Conservation (phyloP, 2,329 filamentous ascomycete species). For the Colletotrichum gloeosporioides region DNA sequence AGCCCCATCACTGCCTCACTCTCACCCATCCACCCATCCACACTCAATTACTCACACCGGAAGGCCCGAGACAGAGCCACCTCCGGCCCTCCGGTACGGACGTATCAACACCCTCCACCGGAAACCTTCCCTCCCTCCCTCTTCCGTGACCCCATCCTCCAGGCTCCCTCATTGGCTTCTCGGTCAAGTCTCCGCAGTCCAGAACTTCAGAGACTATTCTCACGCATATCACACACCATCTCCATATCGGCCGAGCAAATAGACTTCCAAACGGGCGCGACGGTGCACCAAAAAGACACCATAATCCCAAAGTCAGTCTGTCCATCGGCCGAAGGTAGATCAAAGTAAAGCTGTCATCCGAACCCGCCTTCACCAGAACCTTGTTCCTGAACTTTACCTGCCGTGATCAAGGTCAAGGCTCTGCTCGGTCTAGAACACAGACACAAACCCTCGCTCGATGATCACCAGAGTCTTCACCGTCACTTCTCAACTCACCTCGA, state of each 20-base stretch:
- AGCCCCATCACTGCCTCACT: background rate
- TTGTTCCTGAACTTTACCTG: background rate
- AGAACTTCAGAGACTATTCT: background rate
- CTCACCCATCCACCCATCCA: background rate
- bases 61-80: background rate
- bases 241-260: background rate
- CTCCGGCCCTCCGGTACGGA: conserved; percentile 6
- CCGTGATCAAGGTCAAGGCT: background rate
- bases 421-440: background rate
- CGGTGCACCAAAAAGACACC: background rate
- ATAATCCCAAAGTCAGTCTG: background rate
- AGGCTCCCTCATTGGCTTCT: background rate
- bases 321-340: background rate
- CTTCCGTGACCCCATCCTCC: background rate
- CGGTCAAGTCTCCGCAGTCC: background rate
- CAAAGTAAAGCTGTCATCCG: background rate
- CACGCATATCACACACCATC: background rate
- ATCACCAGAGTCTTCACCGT: background rate
- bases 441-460: too few relatives aligned
- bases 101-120: background rate
- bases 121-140: background rate
- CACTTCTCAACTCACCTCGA: background rate
- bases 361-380: background rate
- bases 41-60: background rate
- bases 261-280: background rate